phyloP scores from a whole-genome alignment of 2,329 filamentous ascomycete species.

The Helotiales sp. region DNA sequence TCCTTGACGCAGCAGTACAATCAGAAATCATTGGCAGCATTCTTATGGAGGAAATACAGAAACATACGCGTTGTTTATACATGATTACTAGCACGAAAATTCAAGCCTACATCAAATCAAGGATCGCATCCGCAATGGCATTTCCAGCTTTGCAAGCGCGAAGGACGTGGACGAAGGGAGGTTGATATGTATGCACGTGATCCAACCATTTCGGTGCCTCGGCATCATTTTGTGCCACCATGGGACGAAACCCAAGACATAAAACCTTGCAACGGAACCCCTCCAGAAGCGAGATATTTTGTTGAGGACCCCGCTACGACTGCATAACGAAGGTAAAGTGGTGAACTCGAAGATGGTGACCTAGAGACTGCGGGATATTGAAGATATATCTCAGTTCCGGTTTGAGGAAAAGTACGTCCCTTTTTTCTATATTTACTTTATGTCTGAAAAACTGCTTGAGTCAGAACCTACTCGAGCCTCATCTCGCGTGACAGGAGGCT shows the following conservation, averaged over 20 bases:
- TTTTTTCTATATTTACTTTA: background rate
- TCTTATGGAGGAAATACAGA: background rate
- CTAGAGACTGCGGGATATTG: background rate
- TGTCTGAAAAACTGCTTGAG: background rate
- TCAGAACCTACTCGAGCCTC: background rate
- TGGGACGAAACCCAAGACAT: background rate
- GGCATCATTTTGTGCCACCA: background rate
- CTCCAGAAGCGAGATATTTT: background rate
- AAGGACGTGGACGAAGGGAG: background rate
- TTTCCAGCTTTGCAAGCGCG: too few species aligned
- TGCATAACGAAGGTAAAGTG: background rate
- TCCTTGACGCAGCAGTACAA: too few species aligned
- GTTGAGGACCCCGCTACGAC: constrained; percentile 8
- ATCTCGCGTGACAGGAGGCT: too few species aligned
- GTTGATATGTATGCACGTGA: background rate
- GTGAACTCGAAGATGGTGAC: background rate
- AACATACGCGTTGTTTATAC: background rate
- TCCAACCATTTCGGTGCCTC: background rate
- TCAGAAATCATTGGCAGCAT: background rate
- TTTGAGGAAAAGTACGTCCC: background rate
- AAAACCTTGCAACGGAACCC: background rate
- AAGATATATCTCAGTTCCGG: background rate
- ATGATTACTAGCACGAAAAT: background rate
- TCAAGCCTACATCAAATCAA: background rate
- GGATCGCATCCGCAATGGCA: too few species aligned